phyloP scores from a whole-genome alignment of 257 asterid species.

The Rhazya stricta region DNA sequence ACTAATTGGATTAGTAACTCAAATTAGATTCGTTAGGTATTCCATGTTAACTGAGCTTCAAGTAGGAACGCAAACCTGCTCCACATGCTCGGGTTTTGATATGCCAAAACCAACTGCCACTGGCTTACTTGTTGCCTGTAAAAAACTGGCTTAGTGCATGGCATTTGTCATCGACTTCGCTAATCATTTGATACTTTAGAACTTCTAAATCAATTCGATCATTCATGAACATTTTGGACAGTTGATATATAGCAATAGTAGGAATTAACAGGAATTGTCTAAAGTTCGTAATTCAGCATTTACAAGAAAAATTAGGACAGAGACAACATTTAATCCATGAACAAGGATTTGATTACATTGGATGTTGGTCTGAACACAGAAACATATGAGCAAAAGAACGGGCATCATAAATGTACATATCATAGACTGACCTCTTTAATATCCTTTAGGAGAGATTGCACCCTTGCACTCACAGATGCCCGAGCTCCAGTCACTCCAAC shows the following conservation, averaged over 20 bases:
- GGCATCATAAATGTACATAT: neutral
- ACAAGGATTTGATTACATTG: neutral
- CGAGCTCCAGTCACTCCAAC: conserved; percentile 94
- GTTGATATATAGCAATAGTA: neutral
- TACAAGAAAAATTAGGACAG: neutral
- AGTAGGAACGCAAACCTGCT: conserved; percentile 44
- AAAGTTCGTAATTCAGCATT: neutral
- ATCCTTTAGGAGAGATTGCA: conserved; percentile 62
- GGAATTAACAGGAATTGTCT: neutral
- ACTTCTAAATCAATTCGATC: neutral
- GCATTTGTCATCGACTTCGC: neutral
- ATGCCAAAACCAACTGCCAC: conserved; percentile 93
- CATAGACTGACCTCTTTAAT: conserved; percentile 61
- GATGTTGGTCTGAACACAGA: no score
- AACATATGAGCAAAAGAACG: neutral
- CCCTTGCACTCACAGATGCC: conserved; percentile 57
- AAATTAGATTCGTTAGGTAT: no score
- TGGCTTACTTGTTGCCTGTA: conserved; percentile 68
- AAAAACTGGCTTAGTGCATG: conserved; percentile 2
- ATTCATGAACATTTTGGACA: neutral
- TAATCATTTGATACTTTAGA: neutral
- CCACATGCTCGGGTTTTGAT: conserved; percentile 80
- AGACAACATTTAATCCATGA: neutral
- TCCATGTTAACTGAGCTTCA: neutral
- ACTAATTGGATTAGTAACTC: neutral